These are phyloP conservation scores for Rhododendron kiyosumense DNA, from an alignment of 148 eudicot species.

Conservation along the genomic window DNA sequence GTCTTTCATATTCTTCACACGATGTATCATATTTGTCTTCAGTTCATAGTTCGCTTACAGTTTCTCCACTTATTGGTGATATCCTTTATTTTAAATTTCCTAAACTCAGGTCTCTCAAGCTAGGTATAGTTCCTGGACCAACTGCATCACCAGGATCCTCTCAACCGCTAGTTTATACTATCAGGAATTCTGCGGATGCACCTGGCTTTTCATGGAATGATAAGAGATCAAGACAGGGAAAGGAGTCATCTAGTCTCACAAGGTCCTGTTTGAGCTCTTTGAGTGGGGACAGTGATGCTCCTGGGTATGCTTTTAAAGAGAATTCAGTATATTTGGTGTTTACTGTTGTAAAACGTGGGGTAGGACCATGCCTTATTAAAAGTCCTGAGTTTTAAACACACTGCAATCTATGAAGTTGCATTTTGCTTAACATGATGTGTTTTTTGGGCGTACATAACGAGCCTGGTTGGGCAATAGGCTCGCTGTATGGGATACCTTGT, in stretches of 20 bases:
- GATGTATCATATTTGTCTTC: too few species aligned
- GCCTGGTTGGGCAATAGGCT: neutral
- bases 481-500: neutral
- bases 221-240: conserved; percentile 63
- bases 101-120: conserved; percentile 49
- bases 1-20: too few species aligned
- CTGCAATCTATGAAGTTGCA: neutral
- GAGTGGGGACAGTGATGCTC: conserved; percentile 36
- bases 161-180: conserved; percentile 40
- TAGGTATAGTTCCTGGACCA: conserved; percentile 45
- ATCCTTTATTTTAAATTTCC: neutral
- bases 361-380: neutral
- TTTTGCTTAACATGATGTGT: neutral
- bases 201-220: conserved; percentile 65
- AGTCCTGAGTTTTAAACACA: neutral
- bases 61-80: neutral
- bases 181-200: conserved; percentile 44
- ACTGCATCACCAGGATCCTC: conserved; percentile 33
- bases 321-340: neutral
- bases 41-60: too few species aligned
- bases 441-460: neutral
- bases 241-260: conserved; percentile 52
- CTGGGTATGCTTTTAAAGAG: conserved; percentile 38
- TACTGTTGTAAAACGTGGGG: neutral
- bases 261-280: conserved; percentile 61